Evolutionary conservation across 1,139 yeast species (phyloP).

Genomic region (Yamadazyma siamensis): DNA sequence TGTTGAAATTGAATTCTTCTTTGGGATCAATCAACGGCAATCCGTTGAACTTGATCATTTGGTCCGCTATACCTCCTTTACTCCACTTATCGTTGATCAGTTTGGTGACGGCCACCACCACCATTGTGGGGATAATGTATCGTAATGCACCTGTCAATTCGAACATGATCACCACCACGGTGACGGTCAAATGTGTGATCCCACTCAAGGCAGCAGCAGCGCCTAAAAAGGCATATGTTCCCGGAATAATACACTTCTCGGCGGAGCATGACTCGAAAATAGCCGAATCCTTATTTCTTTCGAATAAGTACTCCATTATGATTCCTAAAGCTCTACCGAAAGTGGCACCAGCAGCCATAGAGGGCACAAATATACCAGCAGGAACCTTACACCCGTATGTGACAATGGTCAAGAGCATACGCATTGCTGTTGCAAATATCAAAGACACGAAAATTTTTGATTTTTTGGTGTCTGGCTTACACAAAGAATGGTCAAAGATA

Average conservation of each 20-base stretch:
- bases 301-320: conserved; percentile 56
- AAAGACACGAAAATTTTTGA: conserved; percentile 45
- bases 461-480: conserved; percentile 43
- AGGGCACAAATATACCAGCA: conserved; percentile 94
- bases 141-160: conserved; percentile 92
- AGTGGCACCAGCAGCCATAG: conserved; percentile 95
- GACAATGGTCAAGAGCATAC: conserved; percentile 70
- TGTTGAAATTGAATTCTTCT: conserved; percentile 58
- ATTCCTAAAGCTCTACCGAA: conserved; percentile 86
- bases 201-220: conserved; percentile 97
- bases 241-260: conserved; percentile 74
- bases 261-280: conserved; percentile 49
- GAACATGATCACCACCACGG: conserved; percentile 93
- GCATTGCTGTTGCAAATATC: conserved; percentile 64
- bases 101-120: conserved; percentile 89
- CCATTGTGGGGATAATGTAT: conserved; percentile 92
- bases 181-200: conserved; percentile 84
- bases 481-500: conserved; percentile 40
- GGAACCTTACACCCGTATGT: conserved; percentile 94
- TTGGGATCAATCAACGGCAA: conserved; percentile 79
- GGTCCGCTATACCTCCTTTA: conserved; percentile 87
- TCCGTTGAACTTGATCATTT: conserved; percentile 87
- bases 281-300: conserved; percentile 33
- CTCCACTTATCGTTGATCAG: conserved; percentile 75
- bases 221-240: conserved; percentile 94